Evolutionary conservation across 371 early-diverging fungal genomes (phyloP), one percentile per base, ranked within the genome.

Genomic region (Mucor plumbeus): DNA sequence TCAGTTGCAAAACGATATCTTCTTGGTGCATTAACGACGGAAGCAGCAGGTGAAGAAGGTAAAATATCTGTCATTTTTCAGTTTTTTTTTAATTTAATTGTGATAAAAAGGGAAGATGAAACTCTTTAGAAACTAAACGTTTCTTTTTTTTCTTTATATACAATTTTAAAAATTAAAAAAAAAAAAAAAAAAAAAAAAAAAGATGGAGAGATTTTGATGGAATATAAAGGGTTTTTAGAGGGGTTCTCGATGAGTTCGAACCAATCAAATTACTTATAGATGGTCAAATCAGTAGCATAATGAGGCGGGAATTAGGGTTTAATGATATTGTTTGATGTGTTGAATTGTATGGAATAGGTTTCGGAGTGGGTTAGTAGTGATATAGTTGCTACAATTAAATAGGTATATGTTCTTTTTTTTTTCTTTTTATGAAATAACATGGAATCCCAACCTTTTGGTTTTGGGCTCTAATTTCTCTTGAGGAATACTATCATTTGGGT

Each of bases 1-100:
- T 95, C 94, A 4, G 97, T 97, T 39, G 94, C 93, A 56, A 90
- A 88, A 39, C 90, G 88, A 74, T 95, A 96, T 71, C 78, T 84
- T 72, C 82, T 81, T 39, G 76, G 71, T 19, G 74, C 72, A 17
- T 55, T 59, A 14, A 63, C 58, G 14, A 74, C 61, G 44, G 83
- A 83, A 61, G 79, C 64, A 43, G 74, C 67, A 36, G 80, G 78
- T 59, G 80, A 75, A 50, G 73, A 70, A 59, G 72, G 70, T 3
- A 72, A 35, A 14, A 68, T 60, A 43, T 73, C 74, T 41, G 72
- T 66, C 79, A 76, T 76, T 39, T 36, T 68, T 53, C 31, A 35
- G 44, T 11, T 14, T 59, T 26, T 48, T 21, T 34, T 17, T 56
- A 41, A 33, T 34, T 17, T 56, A 41, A 33, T 44, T 43, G 35